Evolutionary conservation across 129 eudicot species (phyloP).

Genomic region (Silybum marianum): DNA sequence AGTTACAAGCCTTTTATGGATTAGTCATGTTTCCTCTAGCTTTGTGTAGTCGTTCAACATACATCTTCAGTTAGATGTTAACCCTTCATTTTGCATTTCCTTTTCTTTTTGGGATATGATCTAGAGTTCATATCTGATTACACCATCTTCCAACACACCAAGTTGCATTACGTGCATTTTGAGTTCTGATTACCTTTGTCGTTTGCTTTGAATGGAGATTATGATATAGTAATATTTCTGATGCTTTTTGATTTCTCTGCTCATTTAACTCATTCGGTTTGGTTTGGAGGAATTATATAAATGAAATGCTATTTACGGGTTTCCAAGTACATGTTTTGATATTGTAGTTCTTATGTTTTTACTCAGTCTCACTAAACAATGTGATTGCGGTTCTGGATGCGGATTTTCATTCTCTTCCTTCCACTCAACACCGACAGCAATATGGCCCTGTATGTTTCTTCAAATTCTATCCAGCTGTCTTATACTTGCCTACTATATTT

Average conservation of each 20-base stretch:
- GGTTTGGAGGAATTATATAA: background rate
- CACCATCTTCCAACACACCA: background rate
- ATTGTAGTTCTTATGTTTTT: conserved; percentile 5
- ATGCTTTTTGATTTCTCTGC: background rate
- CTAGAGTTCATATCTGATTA: background rate
- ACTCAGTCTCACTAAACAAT: conserved; percentile 89
- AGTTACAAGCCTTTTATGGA: background rate
- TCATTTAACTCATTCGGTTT: background rate
- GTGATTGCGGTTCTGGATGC: conserved; percentile 97
- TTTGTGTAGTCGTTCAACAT: background rate
- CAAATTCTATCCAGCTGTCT: conserved; percentile 6
- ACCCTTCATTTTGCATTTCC: background rate
- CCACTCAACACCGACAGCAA: conserved; percentile 93
- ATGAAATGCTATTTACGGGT: background rate
- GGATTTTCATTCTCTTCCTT: conserved; percentile 97
- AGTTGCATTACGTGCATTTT: background rate
- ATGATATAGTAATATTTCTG: background rate
- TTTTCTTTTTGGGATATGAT: background rate
- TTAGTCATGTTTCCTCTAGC: background rate
- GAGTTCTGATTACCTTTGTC: background rate
- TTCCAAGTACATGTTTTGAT: conserved; percentile 18
- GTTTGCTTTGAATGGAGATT: conserved; percentile 5
- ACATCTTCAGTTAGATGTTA: background rate
- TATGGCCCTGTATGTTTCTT: conserved; percentile 93
- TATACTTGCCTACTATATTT: background rate